phyloP scores from a whole-genome alignment of 208 protist species.

The Leptomonas pyrrhocoris region DNA sequence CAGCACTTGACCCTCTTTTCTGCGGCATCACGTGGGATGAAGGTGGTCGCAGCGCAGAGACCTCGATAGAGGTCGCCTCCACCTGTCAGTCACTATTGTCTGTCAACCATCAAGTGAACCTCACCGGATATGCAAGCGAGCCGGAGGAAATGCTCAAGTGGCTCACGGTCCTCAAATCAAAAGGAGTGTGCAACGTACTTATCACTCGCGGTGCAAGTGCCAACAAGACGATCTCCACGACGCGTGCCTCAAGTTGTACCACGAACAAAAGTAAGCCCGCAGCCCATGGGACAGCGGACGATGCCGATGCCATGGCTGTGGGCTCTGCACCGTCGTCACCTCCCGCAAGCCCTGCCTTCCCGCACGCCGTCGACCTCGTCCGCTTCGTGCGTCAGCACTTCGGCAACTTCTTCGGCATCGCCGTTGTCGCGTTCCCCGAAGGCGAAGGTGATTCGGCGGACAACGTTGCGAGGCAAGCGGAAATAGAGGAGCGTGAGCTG shows the following conservation, averaged over 20 bases:
- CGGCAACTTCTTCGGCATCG: conserved; percentile 94
- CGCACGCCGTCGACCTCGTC: conserved; percentile 91
- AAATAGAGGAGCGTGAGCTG: conserved; percentile 65
- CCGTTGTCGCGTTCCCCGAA: conserved; percentile 81
- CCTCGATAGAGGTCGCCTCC: conserved; percentile 79
- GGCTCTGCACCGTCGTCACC: not conserved
- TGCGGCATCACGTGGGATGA: conserved; percentile 95
- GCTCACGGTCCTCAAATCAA: conserved; percentile 67
- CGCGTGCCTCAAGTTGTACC: not conserved
- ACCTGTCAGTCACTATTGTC: conserved; percentile 73
- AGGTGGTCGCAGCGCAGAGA: conserved; percentile 72
- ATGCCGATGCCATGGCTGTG: not conserved
- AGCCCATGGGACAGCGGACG: not conserved
- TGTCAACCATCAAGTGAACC: conserved; percentile 93
- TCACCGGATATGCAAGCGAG: conserved; percentile 91
- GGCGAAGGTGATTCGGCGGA: conserved; percentile 49
- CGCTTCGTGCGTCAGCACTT: conserved; percentile 85
- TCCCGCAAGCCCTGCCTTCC: conserved; percentile 49
- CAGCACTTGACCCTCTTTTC: conserved; percentile 79
- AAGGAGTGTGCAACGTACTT: conserved; percentile 94
- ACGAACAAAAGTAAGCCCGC: too few relatives aligned
- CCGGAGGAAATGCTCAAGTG: conserved; percentile 56
- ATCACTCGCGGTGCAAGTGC: conserved; percentile 82
- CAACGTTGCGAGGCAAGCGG: not conserved
- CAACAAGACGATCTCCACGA: too few relatives aligned